Evolutionary conservation across 352 stramenopile genomes (phyloP).

Genomic region (Globisporangium spiculum): DNA sequence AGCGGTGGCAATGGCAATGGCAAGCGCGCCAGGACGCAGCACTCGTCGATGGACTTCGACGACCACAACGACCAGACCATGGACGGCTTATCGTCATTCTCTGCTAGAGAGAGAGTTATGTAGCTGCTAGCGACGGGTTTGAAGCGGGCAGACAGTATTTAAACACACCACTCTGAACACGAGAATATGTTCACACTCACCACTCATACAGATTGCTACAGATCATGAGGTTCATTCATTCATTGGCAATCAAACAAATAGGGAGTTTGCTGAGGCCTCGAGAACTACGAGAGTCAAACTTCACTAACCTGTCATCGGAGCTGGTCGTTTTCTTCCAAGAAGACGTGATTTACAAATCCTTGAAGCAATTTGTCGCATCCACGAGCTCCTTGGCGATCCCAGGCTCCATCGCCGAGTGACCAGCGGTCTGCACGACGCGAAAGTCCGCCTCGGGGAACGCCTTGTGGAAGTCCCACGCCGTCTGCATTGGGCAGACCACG

Average conservation of each 20-base stretch:
- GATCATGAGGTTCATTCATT: background rate
- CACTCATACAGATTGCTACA: background rate
- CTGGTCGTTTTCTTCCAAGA: background rate
- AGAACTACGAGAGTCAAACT: background rate
- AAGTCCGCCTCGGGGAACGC: constrained; percentile 68
- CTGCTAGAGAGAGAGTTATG: constrained; percentile 9
- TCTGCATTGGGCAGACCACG: constrained; percentile 86
- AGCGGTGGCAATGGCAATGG: background rate
- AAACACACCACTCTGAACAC: constrained; percentile 11
- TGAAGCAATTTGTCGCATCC: constrained; percentile 69
- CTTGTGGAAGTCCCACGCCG: constrained; percentile 87
- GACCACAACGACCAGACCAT: background rate
- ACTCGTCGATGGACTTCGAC: constrained; percentile 9
- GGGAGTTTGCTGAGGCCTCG: background rate
- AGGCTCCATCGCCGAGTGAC: constrained; percentile 73
- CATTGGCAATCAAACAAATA: background rate
- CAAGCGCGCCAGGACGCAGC: constrained; percentile 24
- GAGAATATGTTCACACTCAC: constrained; percentile 9
- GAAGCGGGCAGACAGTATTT: constrained; percentile 6
- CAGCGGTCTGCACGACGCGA: constrained; percentile 66
- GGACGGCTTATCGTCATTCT: constrained; percentile 7
- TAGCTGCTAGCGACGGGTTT: background rate
- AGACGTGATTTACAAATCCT: constrained; percentile 17
- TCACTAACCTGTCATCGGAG: background rate
- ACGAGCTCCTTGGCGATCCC: constrained; percentile 74